Conservation (phyloP, 2,329 filamentous ascomycete genomes). For the Aspergillus neotritici region DNA sequence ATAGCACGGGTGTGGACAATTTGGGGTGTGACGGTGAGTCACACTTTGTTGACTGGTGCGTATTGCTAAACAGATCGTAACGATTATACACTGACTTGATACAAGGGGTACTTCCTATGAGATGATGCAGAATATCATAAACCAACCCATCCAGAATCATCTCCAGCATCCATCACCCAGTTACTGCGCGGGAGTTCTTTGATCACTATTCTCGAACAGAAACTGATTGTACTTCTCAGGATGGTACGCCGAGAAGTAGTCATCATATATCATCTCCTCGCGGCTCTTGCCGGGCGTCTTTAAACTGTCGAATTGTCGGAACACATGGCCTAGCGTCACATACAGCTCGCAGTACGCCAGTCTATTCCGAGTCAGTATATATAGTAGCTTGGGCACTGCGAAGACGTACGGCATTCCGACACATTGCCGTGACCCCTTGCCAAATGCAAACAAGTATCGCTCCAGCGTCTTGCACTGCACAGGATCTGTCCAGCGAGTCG, state of each 20-base stretch:
- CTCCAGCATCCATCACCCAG: no score
- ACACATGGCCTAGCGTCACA: slow-evolving; percentile 26
- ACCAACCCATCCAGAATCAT: no score
- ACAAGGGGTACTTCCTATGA: no score
- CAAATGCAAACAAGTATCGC: slow-evolving; percentile 34
- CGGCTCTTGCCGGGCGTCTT: slow-evolving; percentile 10
- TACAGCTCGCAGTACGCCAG: slow-evolving; percentile 35
- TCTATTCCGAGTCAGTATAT: slow-evolving; percentile 6
- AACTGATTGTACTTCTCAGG: slow-evolving; percentile 16
- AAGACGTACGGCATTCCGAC: slow-evolving; percentile 28
- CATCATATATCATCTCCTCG: slow-evolving; percentile 25
- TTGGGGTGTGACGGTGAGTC: no score
- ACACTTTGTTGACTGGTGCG: no score
- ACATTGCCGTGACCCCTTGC: slow-evolving; percentile 31
- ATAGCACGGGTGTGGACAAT: no score
- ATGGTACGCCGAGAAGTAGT: slow-evolving; percentile 27
- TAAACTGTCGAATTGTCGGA: slow-evolving; percentile 24
- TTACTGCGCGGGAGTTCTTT: no score
- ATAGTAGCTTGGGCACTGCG: no score
- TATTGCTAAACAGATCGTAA: no score
- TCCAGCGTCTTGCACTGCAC: slow-evolving; percentile 13
- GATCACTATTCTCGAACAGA: slow-evolving; percentile 9
- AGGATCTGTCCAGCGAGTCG: slow-evolving; percentile 30
- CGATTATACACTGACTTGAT: no score
- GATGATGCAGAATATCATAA: no score